These are phyloP conservation scores for Glycine tomentella DNA, from an alignment of 306 rosid genomes.

Conservation along the genomic window DNA sequence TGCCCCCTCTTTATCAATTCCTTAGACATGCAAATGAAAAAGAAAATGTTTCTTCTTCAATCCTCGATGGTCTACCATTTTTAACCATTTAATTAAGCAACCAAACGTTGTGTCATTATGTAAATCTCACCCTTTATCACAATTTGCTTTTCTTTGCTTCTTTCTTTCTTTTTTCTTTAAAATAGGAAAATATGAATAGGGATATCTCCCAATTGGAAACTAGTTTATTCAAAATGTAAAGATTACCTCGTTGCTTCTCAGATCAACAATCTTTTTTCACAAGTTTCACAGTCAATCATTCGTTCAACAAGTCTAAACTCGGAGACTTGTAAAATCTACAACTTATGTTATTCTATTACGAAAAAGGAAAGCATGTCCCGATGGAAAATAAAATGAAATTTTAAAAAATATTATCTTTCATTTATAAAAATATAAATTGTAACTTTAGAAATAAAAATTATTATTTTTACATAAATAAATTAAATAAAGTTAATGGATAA, in stretches of 20 bases:
- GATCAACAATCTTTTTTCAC: background rate
- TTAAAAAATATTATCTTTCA: background rate
- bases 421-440: background rate
- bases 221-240: background rate
- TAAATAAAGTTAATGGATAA: background rate
- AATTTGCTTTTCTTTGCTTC: background rate
- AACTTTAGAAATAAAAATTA: background rate
- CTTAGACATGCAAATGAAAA: constrained; percentile 12
- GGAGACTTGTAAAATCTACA: background rate
- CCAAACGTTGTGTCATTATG: too few relatives aligned
- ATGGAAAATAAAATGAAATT: background rate
- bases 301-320: background rate
- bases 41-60: background rate
- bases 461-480: background rate
- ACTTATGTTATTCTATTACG: background rate
- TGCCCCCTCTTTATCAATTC: background rate
- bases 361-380: background rate
- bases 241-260: background rate
- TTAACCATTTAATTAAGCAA: background rate
- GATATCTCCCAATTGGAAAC: background rate
- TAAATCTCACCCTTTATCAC: background rate
- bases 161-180: too few relatives aligned
- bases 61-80: background rate
- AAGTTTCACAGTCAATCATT: background rate
- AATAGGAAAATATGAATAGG: too few relatives aligned